Evolutionary conservation across 2,329 filamentous ascomycete species (phyloP).

Genomic region (Ceratocystis smalleyi): DNA sequence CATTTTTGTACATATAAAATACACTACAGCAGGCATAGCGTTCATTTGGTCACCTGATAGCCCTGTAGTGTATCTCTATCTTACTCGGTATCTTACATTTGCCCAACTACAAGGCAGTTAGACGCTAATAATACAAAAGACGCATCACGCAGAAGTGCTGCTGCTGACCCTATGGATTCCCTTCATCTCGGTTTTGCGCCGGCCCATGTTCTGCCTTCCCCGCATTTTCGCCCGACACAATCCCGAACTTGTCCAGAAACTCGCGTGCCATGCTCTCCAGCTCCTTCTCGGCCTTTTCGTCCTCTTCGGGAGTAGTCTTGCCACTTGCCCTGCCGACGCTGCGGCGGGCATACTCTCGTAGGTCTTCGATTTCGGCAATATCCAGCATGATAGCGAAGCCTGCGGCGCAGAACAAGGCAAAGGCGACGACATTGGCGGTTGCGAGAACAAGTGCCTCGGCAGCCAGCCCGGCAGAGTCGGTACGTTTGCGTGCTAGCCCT

Average conservation of each 20-base stretch:
- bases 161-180: background rate
- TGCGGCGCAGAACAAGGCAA: conserved; percentile 59
- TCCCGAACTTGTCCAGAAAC: conserved; percentile 37
- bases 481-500: conserved; percentile 21
- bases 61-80: background rate
- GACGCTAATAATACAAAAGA: background rate
- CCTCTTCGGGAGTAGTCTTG: conserved; percentile 19
- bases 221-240: background rate
- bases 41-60: background rate
- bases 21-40: conserved; percentile 1
- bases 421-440: conserved; percentile 66
- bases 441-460: conserved; percentile 72
- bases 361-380: conserved; percentile 52
- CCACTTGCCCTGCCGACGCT: conserved; percentile 27
- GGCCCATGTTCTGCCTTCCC: background rate
- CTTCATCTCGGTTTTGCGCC: background rate
- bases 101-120: background rate
- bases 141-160: too few species aligned
- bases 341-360: conserved; percentile 37
- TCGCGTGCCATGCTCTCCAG: conserved; percentile 47
- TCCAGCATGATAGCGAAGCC: conserved; percentile 64
- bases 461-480: conserved; percentile 57
- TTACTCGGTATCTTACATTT: background rate
- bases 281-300: conserved; percentile 40
- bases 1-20: conserved; percentile 1